Evolutionary conservation across 2,329 filamentous ascomycete species (phyloP), one percentile per base, ranked within the genome.

Genomic region (Acrocalymma vagum): DNA sequence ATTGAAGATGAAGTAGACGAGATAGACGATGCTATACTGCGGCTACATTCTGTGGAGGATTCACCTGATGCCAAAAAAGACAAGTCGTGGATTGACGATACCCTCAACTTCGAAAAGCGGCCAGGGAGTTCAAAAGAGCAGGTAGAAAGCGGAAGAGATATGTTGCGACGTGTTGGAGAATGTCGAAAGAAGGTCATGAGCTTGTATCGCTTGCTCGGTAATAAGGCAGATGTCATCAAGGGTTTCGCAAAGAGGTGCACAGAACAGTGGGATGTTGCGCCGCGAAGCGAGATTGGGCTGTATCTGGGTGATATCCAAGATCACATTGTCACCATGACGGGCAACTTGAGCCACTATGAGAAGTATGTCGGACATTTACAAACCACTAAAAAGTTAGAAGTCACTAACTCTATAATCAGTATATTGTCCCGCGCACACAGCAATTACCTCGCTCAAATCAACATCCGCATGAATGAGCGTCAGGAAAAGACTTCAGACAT

Each of bases 361-460:
- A 95, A 92, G 89, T 94, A 77, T 62, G 85, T 77, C 29, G 14
- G 25, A 11, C 21, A 40, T 15, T 30, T 15, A 36, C 8, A 4
- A 24, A 9, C 16, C 13, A 6, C 24, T 25, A 11, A n/a, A n/a
- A n/a, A 5, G 9, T 5, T 23, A 18, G 11, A 9, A 4, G 5
- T 22, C 36, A 29, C 53, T 63, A 45, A 63, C 46, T 43, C 15
- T 26, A 4, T 15, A 11, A 20, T 3, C 53, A 94, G 90, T 62
- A 89, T 99, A 33, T 80, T 99, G 18, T 90, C 90, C 31, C 84
- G 94, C 42, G 92, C 92, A 9, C 94, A 99, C 63, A 89, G 85
- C 64, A 99, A 97, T 68, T 99, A 99, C 67, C 87, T 99, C n/a
- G 94, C 94, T 1, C 94, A 99, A 69, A 96, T 99, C 74, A 97